Conservation (phyloP, 768 basidiomycete species). For the Agrocybe chaxingu region DNA sequence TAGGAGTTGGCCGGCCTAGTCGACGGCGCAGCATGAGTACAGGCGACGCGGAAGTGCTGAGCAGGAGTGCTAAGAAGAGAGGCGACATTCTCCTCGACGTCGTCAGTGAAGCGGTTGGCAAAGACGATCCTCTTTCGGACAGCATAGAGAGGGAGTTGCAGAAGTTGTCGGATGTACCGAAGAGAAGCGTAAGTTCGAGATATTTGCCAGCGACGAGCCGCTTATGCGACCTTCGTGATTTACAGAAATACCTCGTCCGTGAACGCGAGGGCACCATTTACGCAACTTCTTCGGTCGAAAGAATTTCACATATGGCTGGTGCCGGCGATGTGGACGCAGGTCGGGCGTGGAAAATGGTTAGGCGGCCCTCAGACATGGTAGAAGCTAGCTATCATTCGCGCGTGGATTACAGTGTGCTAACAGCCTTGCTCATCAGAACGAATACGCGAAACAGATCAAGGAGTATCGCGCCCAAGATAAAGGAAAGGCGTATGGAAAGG, state of each 20-base stretch:
- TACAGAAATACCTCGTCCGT: conserved; percentile 77
- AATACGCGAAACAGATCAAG: conserved; percentile 88
- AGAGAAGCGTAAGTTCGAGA: conserved; percentile 37
- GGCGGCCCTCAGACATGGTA: conserved; percentile 94
- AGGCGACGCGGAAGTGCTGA: conserved; percentile 58
- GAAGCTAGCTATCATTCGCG: conserved; percentile 16
- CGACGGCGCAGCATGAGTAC: conserved; percentile 76
- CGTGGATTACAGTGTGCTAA: conserved; percentile 6
- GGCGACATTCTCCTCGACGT: conserved; percentile 38
- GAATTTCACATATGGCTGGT: conserved; percentile 63
- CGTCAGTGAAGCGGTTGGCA: conserved; percentile 25
- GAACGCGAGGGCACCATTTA: conserved; percentile 77
- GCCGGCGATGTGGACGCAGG: conserved; percentile 84
- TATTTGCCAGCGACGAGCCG: background rate
- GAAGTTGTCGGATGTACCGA: conserved; percentile 50
- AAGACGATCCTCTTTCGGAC: conserved; percentile 57
- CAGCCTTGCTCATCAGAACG: conserved; percentile 54
- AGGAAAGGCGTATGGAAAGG: conserved; percentile 85
- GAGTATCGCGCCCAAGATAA: conserved; percentile 78
- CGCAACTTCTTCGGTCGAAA: conserved; percentile 77
- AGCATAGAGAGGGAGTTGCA: conserved; percentile 73
- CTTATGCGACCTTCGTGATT: conserved; percentile 5
- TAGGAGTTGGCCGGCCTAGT: conserved; percentile 48
- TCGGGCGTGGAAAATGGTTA: conserved; percentile 82
- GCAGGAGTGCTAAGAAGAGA: conserved; percentile 28